phyloP scores from a whole-genome alignment of 148 eudicot genomes.

The Hydrangea macrophylla region DNA sequence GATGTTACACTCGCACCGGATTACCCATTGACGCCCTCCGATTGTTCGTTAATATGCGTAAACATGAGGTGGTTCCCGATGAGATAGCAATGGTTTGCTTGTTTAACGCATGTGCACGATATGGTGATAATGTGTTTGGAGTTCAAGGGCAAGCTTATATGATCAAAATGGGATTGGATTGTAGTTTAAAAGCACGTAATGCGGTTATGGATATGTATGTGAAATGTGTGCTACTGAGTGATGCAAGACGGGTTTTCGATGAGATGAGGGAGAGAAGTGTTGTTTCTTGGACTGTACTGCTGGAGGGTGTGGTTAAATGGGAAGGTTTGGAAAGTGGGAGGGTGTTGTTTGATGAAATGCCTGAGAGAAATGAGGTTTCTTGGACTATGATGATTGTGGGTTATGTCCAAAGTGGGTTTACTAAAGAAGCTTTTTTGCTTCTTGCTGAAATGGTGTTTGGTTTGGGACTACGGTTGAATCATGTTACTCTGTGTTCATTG shows the following conservation, averaged over 20 bases:
- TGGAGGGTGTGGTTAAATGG: conserved; percentile 34
- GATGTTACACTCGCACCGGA: conserved; percentile 17
- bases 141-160: conserved; percentile 21
- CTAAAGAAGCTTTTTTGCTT: conserved; percentile 27
- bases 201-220: conserved; percentile 30
- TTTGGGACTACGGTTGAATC: conserved; percentile 10
- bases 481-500: conserved; percentile 25
- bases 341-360: conserved; percentile 36
- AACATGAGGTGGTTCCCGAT: background rate
- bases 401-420: conserved; percentile 26
- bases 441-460: conserved; percentile 27
- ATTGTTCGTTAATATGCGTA: conserved; percentile 20
- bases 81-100: conserved; percentile 13
- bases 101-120: conserved; percentile 14
- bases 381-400: conserved; percentile 39
- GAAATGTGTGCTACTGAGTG: conserved; percentile 19
- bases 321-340: conserved; percentile 33
- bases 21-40: conserved; percentile 8
- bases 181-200: conserved; percentile 15
- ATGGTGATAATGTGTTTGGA: conserved; percentile 14
- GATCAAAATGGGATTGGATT: conserved; percentile 25
- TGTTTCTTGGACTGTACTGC: conserved; percentile 39
- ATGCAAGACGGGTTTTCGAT: conserved; percentile 21
- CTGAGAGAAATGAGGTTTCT: conserved; percentile 35
- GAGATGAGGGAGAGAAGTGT: conserved; percentile 32